These are phyloP conservation scores for Colletotrichum sansevieriae DNA, from an alignment of 2,329 filamentous ascomycete species.

Conservation along the genomic window DNA sequence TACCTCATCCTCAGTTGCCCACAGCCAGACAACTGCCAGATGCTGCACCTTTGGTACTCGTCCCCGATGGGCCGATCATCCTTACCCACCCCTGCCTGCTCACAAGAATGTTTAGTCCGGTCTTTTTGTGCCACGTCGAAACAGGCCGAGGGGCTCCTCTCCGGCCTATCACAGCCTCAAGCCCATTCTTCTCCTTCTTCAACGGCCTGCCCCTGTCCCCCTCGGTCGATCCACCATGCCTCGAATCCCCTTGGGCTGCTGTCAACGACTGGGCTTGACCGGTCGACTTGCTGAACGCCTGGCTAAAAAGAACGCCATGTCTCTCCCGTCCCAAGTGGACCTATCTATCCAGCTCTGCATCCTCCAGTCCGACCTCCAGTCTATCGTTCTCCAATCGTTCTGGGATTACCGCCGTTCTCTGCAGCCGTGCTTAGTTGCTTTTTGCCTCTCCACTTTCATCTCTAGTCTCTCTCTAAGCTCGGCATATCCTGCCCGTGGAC, in stretches of 20 bases:
- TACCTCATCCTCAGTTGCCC: constrained; percentile 9
- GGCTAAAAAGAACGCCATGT: constrained; percentile 41
- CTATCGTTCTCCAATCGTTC: constrained; percentile 52
- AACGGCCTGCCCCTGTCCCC: constrained; percentile 46
- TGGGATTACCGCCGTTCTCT: constrained; percentile 49
- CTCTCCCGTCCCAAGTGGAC: constrained; percentile 42
- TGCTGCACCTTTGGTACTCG: background rate
- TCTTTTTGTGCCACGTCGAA: constrained; percentile 42
- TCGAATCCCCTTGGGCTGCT: constrained; percentile 53
- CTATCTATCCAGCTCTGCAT: constrained; percentile 40
- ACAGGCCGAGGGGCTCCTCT: constrained; percentile 40
- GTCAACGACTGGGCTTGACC: constrained; percentile 53
- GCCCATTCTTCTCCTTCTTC: constrained; percentile 39
- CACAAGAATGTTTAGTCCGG: constrained; percentile 47
- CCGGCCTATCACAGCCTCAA: constrained; percentile 49
- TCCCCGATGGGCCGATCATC: constrained; percentile 13
- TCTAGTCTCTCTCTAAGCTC: constrained; percentile 35
- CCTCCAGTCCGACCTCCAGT: constrained; percentile 40
- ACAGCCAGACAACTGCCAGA: constrained; percentile 28
- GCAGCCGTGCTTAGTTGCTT: constrained; percentile 48
- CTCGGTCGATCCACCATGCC: constrained; percentile 53
- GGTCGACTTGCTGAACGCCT: constrained; percentile 48
- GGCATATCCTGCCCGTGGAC: constrained; percentile 35
- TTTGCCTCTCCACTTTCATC: constrained; percentile 43
- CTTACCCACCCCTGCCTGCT: constrained; percentile 41